Conservation (phyloP, 352 stramenopile genomes). For the Phytophthora hybrid region DNA sequence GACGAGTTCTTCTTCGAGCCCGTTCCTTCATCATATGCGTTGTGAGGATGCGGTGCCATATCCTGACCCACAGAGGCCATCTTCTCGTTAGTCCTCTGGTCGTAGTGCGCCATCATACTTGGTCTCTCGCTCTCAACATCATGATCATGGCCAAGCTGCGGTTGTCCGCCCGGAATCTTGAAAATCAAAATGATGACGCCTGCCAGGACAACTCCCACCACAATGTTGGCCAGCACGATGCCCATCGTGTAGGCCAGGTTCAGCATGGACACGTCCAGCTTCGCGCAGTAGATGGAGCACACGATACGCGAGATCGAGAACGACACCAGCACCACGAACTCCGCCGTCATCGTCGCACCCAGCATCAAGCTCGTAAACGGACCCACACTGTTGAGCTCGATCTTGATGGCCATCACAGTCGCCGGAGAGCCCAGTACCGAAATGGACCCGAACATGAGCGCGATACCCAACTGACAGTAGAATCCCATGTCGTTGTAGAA, state of each 20-base stretch:
- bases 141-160: conserved; percentile 10
- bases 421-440: conserved; percentile 68
- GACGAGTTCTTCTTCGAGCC: conserved; percentile 43
- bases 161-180: conserved; percentile 52
- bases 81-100: conserved; percentile 38
- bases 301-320: conserved; percentile 76
- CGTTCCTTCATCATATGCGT: conserved; percentile 39
- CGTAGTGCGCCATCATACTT: conserved; percentile 24
- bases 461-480: conserved; percentile 65
- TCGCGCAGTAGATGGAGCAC: conserved; percentile 68
- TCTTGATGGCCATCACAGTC: conserved; percentile 82
- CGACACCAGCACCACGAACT: conserved; percentile 76
- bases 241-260: conserved; percentile 66
- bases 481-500: conserved; percentile 55
- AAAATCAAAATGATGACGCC: conserved; percentile 69
- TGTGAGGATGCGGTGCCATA: conserved; percentile 56
- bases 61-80: conserved; percentile 33
- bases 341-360: conserved; percentile 68
- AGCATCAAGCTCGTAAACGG: conserved; percentile 81
- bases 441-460: conserved; percentile 76
- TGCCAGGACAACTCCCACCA: conserved; percentile 53
- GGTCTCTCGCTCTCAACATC: neutral
- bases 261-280: conserved; percentile 60
- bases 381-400: no score
- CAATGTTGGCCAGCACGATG: conserved; percentile 62